Evolutionary conservation across 768 basidiomycete genomes (phyloP).

Genomic region (Hygrocybe punicea): DNA sequence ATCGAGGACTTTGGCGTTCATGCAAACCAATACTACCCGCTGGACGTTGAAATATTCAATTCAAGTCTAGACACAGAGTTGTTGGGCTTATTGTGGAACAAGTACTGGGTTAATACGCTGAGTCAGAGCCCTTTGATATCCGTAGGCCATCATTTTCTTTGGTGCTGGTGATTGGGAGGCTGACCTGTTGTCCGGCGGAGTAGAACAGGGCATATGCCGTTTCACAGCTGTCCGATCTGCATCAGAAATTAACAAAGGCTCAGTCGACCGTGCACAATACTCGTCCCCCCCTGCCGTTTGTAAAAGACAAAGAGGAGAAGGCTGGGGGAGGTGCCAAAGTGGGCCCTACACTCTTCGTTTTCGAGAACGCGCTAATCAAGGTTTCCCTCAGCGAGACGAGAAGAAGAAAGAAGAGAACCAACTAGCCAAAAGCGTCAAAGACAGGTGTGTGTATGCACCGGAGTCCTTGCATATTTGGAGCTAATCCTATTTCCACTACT

Average conservation of each 20-base stretch:
- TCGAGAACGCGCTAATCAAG: conserved; percentile 1
- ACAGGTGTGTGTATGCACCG: conserved; percentile 54
- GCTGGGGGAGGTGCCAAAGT: conserved; percentile 42
- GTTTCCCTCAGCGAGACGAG: conserved; percentile 47
- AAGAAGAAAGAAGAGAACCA: conserved; percentile 88
- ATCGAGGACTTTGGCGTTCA: conserved; percentile 99
- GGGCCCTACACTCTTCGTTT: conserved; percentile 2
- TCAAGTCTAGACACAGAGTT: conserved; percentile 83
- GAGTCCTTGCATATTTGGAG: not conserved
- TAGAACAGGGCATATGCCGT: conserved; percentile 95
- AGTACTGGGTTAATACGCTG: conserved; percentile 98
- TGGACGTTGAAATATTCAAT: conserved; percentile 96
- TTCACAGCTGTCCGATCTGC: conserved; percentile 84
- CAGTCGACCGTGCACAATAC: conserved; percentile 55
- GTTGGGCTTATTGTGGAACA: conserved; percentile 93
- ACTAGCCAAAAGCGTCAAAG: conserved; percentile 84
- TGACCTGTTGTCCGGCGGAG: not conserved
- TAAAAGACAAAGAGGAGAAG: conserved; percentile 49
- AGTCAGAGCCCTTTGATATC: conserved; percentile 91
- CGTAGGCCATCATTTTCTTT: conserved; percentile 42
- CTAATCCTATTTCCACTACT: not conserved
- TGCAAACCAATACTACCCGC: conserved; percentile 90
- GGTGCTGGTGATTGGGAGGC: not conserved
- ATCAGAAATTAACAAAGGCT: conserved; percentile 82
- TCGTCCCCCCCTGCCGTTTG: conserved; percentile 50